These are phyloP conservation scores for Tuber umbilicatum DNA, from an alignment of 495 filamentous ascomycete species.

Conservation along the genomic window DNA sequence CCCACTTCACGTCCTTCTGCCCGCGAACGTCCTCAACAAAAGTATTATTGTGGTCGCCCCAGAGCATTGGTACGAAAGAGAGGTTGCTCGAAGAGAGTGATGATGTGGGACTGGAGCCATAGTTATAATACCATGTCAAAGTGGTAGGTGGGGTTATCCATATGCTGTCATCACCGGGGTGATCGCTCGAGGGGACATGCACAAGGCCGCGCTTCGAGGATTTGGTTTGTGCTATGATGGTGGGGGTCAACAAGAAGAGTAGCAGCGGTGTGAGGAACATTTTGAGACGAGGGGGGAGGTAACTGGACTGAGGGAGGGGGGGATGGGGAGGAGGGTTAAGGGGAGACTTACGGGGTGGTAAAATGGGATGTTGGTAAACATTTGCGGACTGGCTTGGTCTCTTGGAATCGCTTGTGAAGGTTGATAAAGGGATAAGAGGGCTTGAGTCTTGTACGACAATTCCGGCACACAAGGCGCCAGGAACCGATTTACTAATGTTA, in stretches of 20 bases:
- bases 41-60: constrained; percentile 51
- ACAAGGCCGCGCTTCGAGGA: constrained; percentile 66
- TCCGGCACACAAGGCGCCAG: background rate
- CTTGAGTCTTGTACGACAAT: background rate
- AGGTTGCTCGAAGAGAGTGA: constrained; percentile 49
- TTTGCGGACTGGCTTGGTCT: background rate
- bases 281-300: background rate
- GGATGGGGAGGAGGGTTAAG: background rate
- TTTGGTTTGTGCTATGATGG: constrained; percentile 41
- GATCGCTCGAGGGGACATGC: constrained; percentile 51
- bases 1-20: constrained; percentile 57
- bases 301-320: background rate
- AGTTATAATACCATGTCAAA: constrained; percentile 82
- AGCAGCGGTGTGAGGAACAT: constrained; percentile 36
- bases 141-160: constrained; percentile 52
- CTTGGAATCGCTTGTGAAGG: background rate
- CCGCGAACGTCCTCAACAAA: constrained; percentile 44
- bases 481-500: background rate
- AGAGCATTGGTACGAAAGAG: constrained; percentile 77
- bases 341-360: background rate
- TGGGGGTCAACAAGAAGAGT: constrained; percentile 30
- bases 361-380: background rate
- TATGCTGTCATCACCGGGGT: constrained; percentile 54
- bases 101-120: constrained; percentile 50
- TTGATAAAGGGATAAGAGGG: background rate